A percentile compares a stretch with the other conserved stretches of the same genome.
Conservation (phyloP, 2,329 filamentous ascomycete species). For the Metarhizium rileyi region DNA sequence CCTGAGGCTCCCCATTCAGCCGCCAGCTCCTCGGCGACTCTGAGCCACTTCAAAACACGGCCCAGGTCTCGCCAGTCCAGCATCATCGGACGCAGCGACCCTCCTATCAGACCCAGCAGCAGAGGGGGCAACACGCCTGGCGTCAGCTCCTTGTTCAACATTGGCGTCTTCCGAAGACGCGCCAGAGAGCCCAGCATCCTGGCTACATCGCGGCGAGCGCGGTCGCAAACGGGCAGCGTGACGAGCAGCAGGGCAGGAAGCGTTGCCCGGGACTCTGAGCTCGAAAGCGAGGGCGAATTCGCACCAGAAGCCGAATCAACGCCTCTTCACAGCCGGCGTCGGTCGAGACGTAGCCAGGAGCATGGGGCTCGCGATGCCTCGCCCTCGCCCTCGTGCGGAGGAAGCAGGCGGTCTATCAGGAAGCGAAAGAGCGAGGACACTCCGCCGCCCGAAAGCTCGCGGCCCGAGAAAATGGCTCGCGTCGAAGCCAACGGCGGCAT, state of each 20-base stretch:
- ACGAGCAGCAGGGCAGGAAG: constrained; percentile 11
- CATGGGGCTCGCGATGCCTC: constrained; percentile 13
- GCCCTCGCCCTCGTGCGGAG: constrained; percentile 12
- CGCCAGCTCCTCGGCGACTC: constrained; percentile 36
- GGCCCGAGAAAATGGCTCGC: constrained; percentile 26
- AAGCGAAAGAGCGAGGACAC: constrained; percentile 47
- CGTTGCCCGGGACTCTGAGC: constrained; percentile 22
- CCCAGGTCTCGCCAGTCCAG: constrained; percentile 39
- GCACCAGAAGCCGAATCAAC: constrained; percentile 60
- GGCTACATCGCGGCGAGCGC: constrained; percentile 37
- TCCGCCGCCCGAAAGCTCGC: constrained; percentile 26
- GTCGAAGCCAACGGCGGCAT: constrained; percentile 14
- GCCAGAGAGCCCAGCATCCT: constrained; percentile 53
- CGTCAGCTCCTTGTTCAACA: constrained; percentile 41
- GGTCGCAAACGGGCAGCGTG: constrained; percentile 18
- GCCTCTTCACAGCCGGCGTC: constrained; percentile 40
- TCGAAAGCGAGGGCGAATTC: constrained; percentile 39
- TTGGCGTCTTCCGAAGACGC: constrained; percentile 48
- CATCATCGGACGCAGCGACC: constrained; percentile 40
- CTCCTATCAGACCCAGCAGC: constrained; percentile 43
- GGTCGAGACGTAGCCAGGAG: constrained; percentile 22
- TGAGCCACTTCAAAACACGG: constrained; percentile 31
- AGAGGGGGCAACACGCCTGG: constrained; percentile 36
- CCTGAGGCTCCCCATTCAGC: constrained; percentile 26
- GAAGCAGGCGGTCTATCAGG: constrained; percentile 26